Evolutionary conservation across 768 basidiomycete species (phyloP).

Genomic region (Gymnopilus dilepis): DNA sequence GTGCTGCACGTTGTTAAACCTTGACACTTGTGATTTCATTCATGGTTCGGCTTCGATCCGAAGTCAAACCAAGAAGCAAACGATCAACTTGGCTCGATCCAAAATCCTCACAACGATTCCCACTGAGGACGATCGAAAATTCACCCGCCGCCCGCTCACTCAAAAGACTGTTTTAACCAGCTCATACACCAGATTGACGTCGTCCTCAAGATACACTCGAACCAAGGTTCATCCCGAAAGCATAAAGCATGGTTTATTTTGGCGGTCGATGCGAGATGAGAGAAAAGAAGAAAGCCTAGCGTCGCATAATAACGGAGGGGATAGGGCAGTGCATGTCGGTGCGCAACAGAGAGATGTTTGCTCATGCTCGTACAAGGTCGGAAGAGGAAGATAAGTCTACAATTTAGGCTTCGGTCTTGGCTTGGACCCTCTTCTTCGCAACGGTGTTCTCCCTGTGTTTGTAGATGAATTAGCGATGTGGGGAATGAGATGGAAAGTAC

Average conservation of each 20-base stretch:
- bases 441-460: slow-evolving; percentile 80
- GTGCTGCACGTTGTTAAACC: too few relatives aligned
- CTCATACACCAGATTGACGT: too few relatives aligned
- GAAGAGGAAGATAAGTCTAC: slow-evolving; percentile 19
- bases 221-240: slow-evolving; percentile 2
- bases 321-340: slow-evolving; percentile 7
- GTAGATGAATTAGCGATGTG: neutral
- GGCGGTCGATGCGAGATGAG: slow-evolving; percentile 19
- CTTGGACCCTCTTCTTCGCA: slow-evolving; percentile 84
- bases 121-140: too few relatives aligned
- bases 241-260: slow-evolving; percentile 30
- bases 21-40: neutral
- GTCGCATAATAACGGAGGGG: slow-evolving; percentile 20
- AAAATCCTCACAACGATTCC: too few relatives aligned
- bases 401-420: slow-evolving; percentile 48
- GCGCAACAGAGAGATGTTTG: slow-evolving; percentile 4
- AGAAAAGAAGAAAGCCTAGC: slow-evolving; percentile 20
- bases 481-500: neutral
- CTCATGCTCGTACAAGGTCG: slow-evolving; percentile 20
- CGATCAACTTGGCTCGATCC: neutral
- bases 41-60: neutral
- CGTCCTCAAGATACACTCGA: neutral
- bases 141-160: too few relatives aligned
- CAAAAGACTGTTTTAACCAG: too few relatives aligned
- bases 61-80: neutral